Base-by-base conservation (phyloP, 345 rosid genomes). In the Excoecaria agallocha region DNA sequence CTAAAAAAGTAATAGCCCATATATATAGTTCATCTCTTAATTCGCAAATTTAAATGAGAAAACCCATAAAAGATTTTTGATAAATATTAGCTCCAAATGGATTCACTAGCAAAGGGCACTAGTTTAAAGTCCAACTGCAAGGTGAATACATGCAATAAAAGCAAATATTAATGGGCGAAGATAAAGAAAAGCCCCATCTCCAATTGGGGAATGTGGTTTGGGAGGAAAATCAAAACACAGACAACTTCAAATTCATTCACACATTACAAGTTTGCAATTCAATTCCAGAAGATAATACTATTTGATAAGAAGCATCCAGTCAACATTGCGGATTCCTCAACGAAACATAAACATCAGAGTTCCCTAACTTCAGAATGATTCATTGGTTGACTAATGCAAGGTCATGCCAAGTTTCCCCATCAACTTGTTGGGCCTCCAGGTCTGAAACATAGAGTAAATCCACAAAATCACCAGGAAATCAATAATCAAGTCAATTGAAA, bases 401-500 rank as follows among this genome's bases (percentile, higher is more conserved):
- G 65, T 94, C 98, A 72, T 81, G 96, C 97, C 98, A 94, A 67
- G 86, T 71, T 68, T 94, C 94, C 59, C 76, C 85, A 74, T 86
- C 89, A 45, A 67, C 82, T 66, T 80, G 94, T 64, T 87, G 94
- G 78, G 89, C 68, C 83, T 87, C 96, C 55, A 87, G 97, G 83
- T 87, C 98, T 94, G 87, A 82, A 83, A 4, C 59, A 19, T 9
- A 68, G 63, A 79, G 41, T 49, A 45, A 30, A 19, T 12, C 38
- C 38, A 58, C 12, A 22, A 37, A 61, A 10, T 38, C 19, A 4
- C 59, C 24, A 50, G 25, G 16, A 8, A 51, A 9, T 49, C 43
- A 50, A 24, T 46, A 7, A 35, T 30, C 37, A 7, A 52, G 48
- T 49, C 11, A 24, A 35, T 30, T 30, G 30, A 30, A 30, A 30